These are phyloP conservation scores for Backusella parvicylindrica DNA, from an alignment of 192 early-diverging fungal genomes.

Conservation along the genomic window DNA sequence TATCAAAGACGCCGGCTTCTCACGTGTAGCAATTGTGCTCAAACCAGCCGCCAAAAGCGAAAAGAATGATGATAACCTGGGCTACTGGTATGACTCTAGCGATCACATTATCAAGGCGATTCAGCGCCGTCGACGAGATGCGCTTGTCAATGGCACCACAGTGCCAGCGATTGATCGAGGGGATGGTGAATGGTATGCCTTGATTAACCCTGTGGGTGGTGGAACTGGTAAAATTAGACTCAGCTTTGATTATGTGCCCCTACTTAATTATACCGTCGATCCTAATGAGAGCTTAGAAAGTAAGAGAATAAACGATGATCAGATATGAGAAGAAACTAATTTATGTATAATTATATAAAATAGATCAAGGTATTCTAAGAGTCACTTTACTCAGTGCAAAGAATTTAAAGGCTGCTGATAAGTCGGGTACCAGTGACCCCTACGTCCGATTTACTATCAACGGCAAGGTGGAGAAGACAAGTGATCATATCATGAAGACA, in stretches of 20 bases:
- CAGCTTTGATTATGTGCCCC: conserved; percentile 28
- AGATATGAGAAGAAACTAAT: too few relatives aligned
- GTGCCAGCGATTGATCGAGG: background rate
- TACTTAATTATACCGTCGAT: conserved; percentile 20
- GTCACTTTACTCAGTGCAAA: conserved; percentile 34
- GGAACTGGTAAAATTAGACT: conserved; percentile 18
- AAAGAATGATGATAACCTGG: conserved; percentile 12
- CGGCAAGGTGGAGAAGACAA: conserved; percentile 56
- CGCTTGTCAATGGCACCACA: background rate
- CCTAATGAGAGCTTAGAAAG: conserved; percentile 37
- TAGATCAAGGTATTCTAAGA: conserved; percentile 36
- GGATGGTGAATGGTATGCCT: conserved; percentile 28
- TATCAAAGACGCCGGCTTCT: conserved; percentile 35
- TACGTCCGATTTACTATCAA: conserved; percentile 58
- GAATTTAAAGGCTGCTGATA: conserved; percentile 29
- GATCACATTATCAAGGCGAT: conserved; percentile 16
- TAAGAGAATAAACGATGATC: conserved; percentile 13
- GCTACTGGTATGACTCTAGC: conserved; percentile 25
- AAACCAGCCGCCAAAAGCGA: conserved; percentile 1
- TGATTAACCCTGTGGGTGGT: conserved; percentile 4
- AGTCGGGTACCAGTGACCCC: conserved; percentile 59
- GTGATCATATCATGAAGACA: conserved; percentile 56
- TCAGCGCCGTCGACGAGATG: background rate
- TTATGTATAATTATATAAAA: too few relatives aligned
- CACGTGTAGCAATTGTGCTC: conserved; percentile 24